Conservation (phyloP, 2,329 filamentous ascomycete species). For the Fusarium piperis region DNA sequence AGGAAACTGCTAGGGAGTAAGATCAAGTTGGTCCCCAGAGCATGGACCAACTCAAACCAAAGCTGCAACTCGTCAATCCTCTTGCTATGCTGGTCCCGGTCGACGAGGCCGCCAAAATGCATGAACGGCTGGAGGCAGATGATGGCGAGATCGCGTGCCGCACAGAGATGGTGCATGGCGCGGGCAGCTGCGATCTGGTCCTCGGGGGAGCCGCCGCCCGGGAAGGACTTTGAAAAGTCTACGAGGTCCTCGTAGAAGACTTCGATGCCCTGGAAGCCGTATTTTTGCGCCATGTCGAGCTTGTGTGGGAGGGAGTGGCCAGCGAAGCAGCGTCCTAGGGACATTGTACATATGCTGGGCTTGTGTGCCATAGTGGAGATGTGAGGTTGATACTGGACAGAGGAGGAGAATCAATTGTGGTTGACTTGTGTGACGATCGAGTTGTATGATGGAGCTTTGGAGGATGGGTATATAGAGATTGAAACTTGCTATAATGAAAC, state of each 20-base stretch:
- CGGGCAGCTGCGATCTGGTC: conserved; percentile 67
- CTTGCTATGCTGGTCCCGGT: conserved; percentile 65
- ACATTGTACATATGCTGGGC: conserved; percentile 80
- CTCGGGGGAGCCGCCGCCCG: conserved; percentile 47
- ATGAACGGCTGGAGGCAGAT: conserved; percentile 80
- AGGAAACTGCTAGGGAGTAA: conserved; percentile 80
- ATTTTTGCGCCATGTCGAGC: conserved; percentile 71
- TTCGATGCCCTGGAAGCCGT: conserved; percentile 76
- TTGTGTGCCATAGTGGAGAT: conserved; percentile 58
- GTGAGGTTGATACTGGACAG: not conserved
- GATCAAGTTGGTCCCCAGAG: conserved; percentile 75
- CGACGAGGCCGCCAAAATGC: conserved; percentile 78
- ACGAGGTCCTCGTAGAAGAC: conserved; percentile 82
- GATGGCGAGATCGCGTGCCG: conserved; percentile 61
- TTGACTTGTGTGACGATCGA: not conserved
- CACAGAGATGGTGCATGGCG: conserved; percentile 66
- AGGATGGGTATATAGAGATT: not conserved
- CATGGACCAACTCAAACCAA: conserved; percentile 74
- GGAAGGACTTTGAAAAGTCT: conserved; percentile 62
- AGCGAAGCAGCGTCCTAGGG: conserved; percentile 74
- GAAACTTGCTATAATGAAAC: not conserved
- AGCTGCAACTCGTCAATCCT: conserved; percentile 71
- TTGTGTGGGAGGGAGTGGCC: conserved; percentile 75
- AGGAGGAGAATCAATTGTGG: not conserved
- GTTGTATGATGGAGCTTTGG: not conserved